Percentiles rank a stretch among this genome's conserved stretches.
Evolutionary conservation across 495 filamentous ascomycete genomes (phyloP).

Genomic region (Lophium mytilinum): DNA sequence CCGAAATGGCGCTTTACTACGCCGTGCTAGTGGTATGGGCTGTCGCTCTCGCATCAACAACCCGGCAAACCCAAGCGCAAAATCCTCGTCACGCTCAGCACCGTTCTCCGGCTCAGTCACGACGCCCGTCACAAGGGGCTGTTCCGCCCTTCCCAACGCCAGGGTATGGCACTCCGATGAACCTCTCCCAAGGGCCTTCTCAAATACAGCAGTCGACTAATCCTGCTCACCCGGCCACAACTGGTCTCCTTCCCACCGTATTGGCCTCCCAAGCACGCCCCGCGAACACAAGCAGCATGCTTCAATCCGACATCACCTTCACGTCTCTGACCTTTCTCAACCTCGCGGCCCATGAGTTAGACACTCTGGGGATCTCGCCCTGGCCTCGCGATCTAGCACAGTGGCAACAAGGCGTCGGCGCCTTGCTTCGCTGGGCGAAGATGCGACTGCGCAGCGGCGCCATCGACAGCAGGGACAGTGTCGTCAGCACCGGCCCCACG

Average conservation of each 20-base stretch:
- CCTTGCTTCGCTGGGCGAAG: slow-evolving; percentile 23
- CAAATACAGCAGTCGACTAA: slow-evolving; percentile 7
- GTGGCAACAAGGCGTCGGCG: slow-evolving; percentile 22
- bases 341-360: slow-evolving; percentile 9
- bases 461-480: slow-evolving; percentile 13
- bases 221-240: slow-evolving; percentile 3
- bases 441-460: slow-evolving; percentile 21
- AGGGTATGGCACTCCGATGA: background rate
- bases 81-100: background rate
- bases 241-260: slow-evolving; percentile 2
- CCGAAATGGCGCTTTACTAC: slow-evolving; percentile 32
- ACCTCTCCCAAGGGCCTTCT: background rate
- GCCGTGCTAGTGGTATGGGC: slow-evolving; percentile 31
- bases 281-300: slow-evolving; percentile 13
- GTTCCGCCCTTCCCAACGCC: slow-evolving; percentile 1
- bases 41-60: slow-evolving; percentile 19
- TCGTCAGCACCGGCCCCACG: slow-evolving; percentile 5
- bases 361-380: slow-evolving; percentile 7
- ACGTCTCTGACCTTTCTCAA: slow-evolving; percentile 12
- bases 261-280: slow-evolving; percentile 4
- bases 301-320: slow-evolving; percentile 15
- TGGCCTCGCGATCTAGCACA: slow-evolving; percentile 16
- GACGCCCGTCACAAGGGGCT: slow-evolving; percentile 1
- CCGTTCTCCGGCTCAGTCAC: background rate
- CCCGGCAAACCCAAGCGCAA: slow-evolving; percentile 11